These are phyloP conservation scores for Camelina laxa DNA, from an alignment of 345 rosid species.

Conservation along the genomic window DNA sequence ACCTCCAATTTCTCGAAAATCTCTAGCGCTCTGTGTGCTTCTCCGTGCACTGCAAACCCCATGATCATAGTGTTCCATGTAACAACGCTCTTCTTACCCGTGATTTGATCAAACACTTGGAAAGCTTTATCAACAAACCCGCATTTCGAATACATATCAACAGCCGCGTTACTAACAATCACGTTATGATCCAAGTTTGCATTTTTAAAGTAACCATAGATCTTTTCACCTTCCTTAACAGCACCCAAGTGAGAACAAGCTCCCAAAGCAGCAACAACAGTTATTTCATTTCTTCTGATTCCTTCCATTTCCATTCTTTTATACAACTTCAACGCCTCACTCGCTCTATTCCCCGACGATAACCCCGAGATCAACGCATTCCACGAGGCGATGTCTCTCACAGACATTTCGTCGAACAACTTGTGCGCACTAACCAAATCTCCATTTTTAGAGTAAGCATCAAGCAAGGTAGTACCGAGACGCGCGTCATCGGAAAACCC, in stretches of 20 bases:
- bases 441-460: slow-evolving; percentile 70
- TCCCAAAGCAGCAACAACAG: slow-evolving; percentile 78
- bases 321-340: slow-evolving; percentile 70
- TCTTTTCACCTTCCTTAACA: slow-evolving; percentile 62
- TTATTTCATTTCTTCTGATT: slow-evolving; percentile 60
- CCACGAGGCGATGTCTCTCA: slow-evolving; percentile 80
- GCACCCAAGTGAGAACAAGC: slow-evolving; percentile 88
- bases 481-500: slow-evolving; percentile 72
- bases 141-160: slow-evolving; percentile 87
- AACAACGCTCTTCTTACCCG: slow-evolving; percentile 54
- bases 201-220: slow-evolving; percentile 54
- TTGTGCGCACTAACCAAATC: slow-evolving; percentile 53
- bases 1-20: slow-evolving; percentile 60
- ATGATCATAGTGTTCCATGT: slow-evolving; percentile 94
- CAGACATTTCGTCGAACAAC: slow-evolving; percentile 76
- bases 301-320: slow-evolving; percentile 62
- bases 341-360: slow-evolving; percentile 62
- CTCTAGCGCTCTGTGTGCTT: slow-evolving; percentile 64
- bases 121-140: slow-evolving; percentile 76
- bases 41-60: slow-evolving; percentile 86
- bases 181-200: slow-evolving; percentile 60
- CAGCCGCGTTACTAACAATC: slow-evolving; percentile 69
- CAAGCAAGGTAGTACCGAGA: slow-evolving; percentile 78
- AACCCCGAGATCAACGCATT: slow-evolving; percentile 83
- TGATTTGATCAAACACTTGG: slow-evolving; percentile 59